Percentiles rank a stretch among this genome's conserved stretches.
Conservation (phyloP, 2,329 filamentous ascomycete genomes). For the Lachnellula subtilissima region DNA sequence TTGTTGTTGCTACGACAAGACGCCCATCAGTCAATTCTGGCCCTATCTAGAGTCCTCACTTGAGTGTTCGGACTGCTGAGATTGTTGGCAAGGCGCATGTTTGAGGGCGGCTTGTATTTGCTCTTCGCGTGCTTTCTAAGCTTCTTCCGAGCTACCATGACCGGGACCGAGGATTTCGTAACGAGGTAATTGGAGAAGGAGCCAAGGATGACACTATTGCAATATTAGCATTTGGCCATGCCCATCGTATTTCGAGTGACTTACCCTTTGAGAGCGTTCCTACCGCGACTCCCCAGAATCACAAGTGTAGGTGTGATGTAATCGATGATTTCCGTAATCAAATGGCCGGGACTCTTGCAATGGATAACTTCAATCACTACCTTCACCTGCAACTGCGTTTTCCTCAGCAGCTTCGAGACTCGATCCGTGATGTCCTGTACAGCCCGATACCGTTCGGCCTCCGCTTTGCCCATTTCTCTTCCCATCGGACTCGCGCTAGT, state of each 20-base stretch:
- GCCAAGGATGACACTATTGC: slow-evolving; percentile 75
- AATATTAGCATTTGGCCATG: slow-evolving; percentile 30
- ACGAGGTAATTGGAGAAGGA: slow-evolving; percentile 98
- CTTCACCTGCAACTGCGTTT: slow-evolving; percentile 86
- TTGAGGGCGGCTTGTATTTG: slow-evolving; percentile 67
- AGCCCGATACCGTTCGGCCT: slow-evolving; percentile 75
- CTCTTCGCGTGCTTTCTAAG: slow-evolving; percentile 68
- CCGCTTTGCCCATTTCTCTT: slow-evolving; percentile 54
- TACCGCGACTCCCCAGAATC: slow-evolving; percentile 84
- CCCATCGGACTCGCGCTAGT: slow-evolving; percentile 29
- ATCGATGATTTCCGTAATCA: slow-evolving; percentile 97
- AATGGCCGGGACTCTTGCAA: slow-evolving; percentile 94
- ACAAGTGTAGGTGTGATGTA: slow-evolving; percentile 86
- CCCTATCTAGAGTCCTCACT: slow-evolving; percentile 61
- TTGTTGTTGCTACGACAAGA: neutral
- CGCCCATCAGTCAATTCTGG: slow-evolving; percentile 62
- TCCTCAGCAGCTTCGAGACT: slow-evolving; percentile 79
- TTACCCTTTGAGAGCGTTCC: slow-evolving; percentile 89
- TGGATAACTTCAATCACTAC: slow-evolving; percentile 95
- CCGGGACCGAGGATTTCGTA: slow-evolving; percentile 91
- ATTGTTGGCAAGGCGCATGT: slow-evolving; percentile 72
- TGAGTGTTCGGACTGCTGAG: slow-evolving; percentile 54
- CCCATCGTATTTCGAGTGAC: slow-evolving; percentile 28
- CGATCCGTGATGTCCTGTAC: slow-evolving; percentile 80
- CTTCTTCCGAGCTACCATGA: slow-evolving; percentile 95